Evolutionary conservation across 257 asterid genomes (phyloP).

Genomic region (Fraxinus cuspidata): DNA sequence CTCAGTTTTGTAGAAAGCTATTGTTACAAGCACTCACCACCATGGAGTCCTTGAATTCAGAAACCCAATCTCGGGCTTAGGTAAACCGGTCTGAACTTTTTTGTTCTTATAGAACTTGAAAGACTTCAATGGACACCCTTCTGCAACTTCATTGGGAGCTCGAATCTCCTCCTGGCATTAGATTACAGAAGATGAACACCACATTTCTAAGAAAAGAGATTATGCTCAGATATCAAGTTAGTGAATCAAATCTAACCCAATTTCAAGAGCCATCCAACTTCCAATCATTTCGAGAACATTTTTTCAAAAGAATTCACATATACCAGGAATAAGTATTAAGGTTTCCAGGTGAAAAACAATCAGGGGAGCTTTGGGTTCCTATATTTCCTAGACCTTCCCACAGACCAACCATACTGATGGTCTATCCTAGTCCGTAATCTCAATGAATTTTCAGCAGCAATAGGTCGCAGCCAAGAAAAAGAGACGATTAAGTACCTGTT

Average conservation of each 20-base stretch:
- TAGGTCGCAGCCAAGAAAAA: neutral
- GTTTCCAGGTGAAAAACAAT: neutral
- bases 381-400: neutral
- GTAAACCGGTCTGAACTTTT: conserved; percentile 28
- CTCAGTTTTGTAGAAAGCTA: neutral
- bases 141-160: conserved; percentile 54
- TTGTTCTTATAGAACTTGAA: conserved; percentile 55
- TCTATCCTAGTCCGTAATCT: neutral
- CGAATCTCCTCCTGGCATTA: neutral
- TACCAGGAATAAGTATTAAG: neutral
- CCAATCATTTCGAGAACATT: neutral
- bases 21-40: conserved; percentile 48
- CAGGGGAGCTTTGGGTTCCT: neutral
- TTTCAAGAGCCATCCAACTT: neutral
- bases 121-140: conserved; percentile 56
- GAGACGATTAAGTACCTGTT: conserved; percentile 34
- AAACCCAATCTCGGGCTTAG: conserved; percentile 41
- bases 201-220: neutral
- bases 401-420: neutral
- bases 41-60: conserved; percentile 60
- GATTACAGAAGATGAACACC: neutral
- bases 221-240: neutral
- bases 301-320: neutral
- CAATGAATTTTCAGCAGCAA: neutral
- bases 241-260: neutral